Evolutionary conservation across 495 filamentous ascomycete genomes (phyloP).

Genomic region (Neurospora sp.): DNA sequence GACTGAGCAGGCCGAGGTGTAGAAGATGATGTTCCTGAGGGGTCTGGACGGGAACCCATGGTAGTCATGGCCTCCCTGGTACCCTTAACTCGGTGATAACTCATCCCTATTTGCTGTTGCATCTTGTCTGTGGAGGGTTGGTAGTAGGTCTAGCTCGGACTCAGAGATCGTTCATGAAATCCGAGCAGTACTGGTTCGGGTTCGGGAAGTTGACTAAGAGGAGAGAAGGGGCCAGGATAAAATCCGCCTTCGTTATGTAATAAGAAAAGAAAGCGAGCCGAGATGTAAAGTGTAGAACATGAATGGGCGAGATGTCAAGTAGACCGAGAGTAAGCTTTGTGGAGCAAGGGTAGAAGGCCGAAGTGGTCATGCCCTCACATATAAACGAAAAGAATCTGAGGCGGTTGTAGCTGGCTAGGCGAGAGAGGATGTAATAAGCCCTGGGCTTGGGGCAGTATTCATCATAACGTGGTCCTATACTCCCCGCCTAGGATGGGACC

Average conservation of each 20-base stretch:
- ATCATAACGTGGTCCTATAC: not conserved
- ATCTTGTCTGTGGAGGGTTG: not conserved
- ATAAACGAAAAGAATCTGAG: not conserved
- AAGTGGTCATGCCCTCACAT: not conserved
- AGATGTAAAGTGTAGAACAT: not conserved
- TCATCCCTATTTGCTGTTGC: not conserved
- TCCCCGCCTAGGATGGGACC: not conserved
- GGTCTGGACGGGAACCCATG: not conserved
- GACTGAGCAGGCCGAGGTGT: constrained; percentile 9
- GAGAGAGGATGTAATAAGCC: not conserved
- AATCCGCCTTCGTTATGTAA: not conserved
- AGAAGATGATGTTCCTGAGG: constrained; percentile 6
- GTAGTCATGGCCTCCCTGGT: not conserved
- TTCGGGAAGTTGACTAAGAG: not conserved
- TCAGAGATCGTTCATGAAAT: not conserved
- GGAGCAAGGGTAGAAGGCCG: not conserved
- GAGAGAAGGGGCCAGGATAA: not conserved
- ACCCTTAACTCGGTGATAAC: not conserved
- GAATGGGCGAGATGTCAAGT: not conserved
- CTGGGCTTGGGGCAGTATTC: not conserved
- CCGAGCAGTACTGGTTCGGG: not conserved
- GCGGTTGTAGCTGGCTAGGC: not conserved
- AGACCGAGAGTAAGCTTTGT: not conserved
- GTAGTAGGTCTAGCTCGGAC: not conserved
- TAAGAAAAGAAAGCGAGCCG: not conserved